Base-by-base conservation (phyloP, 768 basidiomycete species). In the Suillus brevipes region DNA sequence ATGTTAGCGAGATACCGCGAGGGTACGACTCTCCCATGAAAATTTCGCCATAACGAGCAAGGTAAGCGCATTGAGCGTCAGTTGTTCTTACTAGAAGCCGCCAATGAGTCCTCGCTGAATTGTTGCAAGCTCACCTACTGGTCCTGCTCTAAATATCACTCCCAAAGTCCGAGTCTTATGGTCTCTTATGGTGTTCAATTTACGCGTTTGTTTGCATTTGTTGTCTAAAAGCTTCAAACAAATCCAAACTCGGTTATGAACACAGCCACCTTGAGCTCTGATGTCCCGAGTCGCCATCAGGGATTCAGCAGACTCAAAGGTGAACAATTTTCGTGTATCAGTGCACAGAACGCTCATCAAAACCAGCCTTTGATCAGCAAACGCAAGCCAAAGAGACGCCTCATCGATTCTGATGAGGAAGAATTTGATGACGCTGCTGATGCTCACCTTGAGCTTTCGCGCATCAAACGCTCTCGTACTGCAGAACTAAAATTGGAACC, bases 361-460 rank as follows among this genome's bases (percentile, higher is more conserved):
- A 60, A 56, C 38, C 66, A 76, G 73, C 64, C 71, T 37, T 65
- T 72, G 36, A 42, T 68, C 38, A 57, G 65, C 68, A 25, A 65
- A 58, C 73, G 68, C 60, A 76, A 66, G 60, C 31, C 28, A 28
- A 76, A 77, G 40, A 75, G 75, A 2, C 68, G 65, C 34, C 63
- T 76, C 14, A 53, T 76, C 49, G 81, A 62, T 80, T 85, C 68
- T 72, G 78, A 78, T 36, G 72, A 74, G 43, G 78, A 78, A 13
- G 73, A 68, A 36, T 71, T 73, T 20, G 73, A 76, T 20, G 74
- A 70, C 47, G 66, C 16, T 34, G 78, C 90, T 50, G 89, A 90
- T 73, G 84, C 83, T n/a, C 85, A 82, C 65, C 85, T 91, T 80
- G 83, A 89, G 69, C 42, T 62, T 6, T 72, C 59, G 64, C 65